Base-by-base conservation (phyloP, 805 yeast genomes). In the Kodamaea nitidulidarum region DNA sequence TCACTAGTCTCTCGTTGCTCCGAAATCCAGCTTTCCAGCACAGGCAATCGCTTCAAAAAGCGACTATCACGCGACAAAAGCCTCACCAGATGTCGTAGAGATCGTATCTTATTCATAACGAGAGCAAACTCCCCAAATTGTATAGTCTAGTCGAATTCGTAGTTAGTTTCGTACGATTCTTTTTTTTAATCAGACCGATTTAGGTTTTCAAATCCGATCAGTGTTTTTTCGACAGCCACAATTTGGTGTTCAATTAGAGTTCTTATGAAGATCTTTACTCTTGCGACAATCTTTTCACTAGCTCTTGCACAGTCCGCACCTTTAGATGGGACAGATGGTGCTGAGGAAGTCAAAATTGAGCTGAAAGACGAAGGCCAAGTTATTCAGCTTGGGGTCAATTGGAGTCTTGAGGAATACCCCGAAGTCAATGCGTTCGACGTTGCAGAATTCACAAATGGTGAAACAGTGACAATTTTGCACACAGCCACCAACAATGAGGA, bases 401-500 rank as follows among this genome's bases (percentile, higher is more conserved):
- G 80, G 51, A 43, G 54, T 9, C 61, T 82, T 41, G 58, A 66
- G 35, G 80, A 71, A 45, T 63, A 55, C 39, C 75, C 76, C 29
- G 65, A 58, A 7, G 45, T 60, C 14, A 50, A 54, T 6, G 53
- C 65, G 4, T 49, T 65, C 15, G 75, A 67, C 18, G 63, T 74
- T 16, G 65, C 74, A 52, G 58, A 66, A 44, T 54, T 71, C 21
- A 46, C 41, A 42, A 73, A 75, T 47, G 81, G 81, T 22, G 82
- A 83, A 27, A 63, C 68, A 18, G 59, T 77, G 26, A 60, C 77
- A 2, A 54, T 84, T 39, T 60, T 58, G 15, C 82, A 80, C 56
- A 60, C 68, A 6, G 70, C 82, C 43, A 50, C 57, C 36, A 82
- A 82, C 54, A 61, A 70, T 26, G 84, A 81, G 47, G 74, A 72